Evolutionary conservation across 805 yeast species (phyloP).

Genomic region (Cyberlindnera amylophila): DNA sequence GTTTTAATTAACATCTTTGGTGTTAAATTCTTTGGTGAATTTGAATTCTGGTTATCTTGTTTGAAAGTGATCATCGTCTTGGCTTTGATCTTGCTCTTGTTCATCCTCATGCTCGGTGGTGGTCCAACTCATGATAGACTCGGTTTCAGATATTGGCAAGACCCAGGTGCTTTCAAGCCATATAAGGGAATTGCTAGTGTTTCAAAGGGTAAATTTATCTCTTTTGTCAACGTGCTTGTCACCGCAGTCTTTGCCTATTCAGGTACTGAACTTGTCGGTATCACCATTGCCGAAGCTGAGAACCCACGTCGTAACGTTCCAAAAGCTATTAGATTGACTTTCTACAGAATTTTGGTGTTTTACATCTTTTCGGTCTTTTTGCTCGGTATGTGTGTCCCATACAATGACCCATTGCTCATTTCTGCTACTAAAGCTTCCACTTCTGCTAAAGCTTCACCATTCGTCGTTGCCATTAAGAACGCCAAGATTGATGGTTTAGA

Average conservation of each 20-base stretch:
- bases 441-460: constrained; percentile 75
- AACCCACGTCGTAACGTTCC: constrained; percentile 69
- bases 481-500: constrained; percentile 66
- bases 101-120: constrained; percentile 72
- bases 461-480: constrained; percentile 72
- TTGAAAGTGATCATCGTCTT: constrained; percentile 49
- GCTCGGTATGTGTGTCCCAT: constrained; percentile 66
- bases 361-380: constrained; percentile 59
- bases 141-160: constrained; percentile 67
- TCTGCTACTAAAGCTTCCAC: constrained; percentile 45
- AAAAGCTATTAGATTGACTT: constrained; percentile 63
- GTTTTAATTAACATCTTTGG: constrained; percentile 47
- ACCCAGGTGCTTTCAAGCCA: constrained; percentile 62
- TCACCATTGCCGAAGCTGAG: constrained; percentile 70
- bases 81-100: constrained; percentile 38
- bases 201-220: constrained; percentile 51
- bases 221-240: constrained; percentile 60
- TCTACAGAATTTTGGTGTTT: constrained; percentile 64
- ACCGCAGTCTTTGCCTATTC: constrained; percentile 67
- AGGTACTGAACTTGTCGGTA: constrained; percentile 68
- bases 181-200: constrained; percentile 42
- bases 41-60: constrained; percentile 47
- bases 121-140: constrained; percentile 70
- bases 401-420: constrained; percentile 45
- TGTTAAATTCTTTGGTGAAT: constrained; percentile 53